These are phyloP conservation scores for Phialemonium atrogriseum DNA, from an alignment of 2,329 filamentous ascomycete genomes.

Conservation along the genomic window DNA sequence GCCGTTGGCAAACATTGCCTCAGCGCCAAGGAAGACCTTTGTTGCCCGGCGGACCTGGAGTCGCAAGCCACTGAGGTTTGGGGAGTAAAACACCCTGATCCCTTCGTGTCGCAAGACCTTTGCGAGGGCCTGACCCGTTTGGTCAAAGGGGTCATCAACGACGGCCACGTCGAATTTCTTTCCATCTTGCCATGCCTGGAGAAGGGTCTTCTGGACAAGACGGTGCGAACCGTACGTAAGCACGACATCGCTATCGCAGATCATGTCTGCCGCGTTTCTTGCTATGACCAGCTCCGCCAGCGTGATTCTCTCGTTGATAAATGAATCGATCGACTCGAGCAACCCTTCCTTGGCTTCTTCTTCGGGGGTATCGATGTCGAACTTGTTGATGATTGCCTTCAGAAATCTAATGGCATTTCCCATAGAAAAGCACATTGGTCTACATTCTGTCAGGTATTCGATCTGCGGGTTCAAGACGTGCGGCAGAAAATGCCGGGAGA, in stretches of 20 bases:
- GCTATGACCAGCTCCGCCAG: slow-evolving; percentile 83
- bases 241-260: slow-evolving; percentile 71
- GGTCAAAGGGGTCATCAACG: slow-evolving; percentile 60
- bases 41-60: slow-evolving; percentile 60
- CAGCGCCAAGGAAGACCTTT: slow-evolving; percentile 75
- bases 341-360: slow-evolving; percentile 72
- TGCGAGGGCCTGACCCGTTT: slow-evolving; percentile 51
- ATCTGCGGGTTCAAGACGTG: slow-evolving; percentile 93
- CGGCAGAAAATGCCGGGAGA: slow-evolving; percentile 84
- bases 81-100: slow-evolving; percentile 71
- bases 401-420: slow-evolving; percentile 93
- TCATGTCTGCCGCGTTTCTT: slow-evolving; percentile 63
- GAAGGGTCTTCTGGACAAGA: slow-evolving; percentile 74
- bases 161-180: slow-evolving; percentile 77
- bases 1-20: slow-evolving; percentile 94
- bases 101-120: slow-evolving; percentile 59
- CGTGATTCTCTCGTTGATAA: slow-evolving; percentile 83
- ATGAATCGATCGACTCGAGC: slow-evolving; percentile 74
- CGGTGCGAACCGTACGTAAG: slow-evolving; percentile 82
- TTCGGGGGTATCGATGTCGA: slow-evolving; percentile 81
- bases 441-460: slow-evolving; percentile 84
- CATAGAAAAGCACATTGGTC: slow-evolving; percentile 95
- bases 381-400: slow-evolving; percentile 84
- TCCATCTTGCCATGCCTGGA: slow-evolving; percentile 61
- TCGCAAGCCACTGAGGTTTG: slow-evolving; percentile 66